Conservation (phyloP, 495 filamentous ascomycete genomes). For the Neohortaea acidophila region DNA sequence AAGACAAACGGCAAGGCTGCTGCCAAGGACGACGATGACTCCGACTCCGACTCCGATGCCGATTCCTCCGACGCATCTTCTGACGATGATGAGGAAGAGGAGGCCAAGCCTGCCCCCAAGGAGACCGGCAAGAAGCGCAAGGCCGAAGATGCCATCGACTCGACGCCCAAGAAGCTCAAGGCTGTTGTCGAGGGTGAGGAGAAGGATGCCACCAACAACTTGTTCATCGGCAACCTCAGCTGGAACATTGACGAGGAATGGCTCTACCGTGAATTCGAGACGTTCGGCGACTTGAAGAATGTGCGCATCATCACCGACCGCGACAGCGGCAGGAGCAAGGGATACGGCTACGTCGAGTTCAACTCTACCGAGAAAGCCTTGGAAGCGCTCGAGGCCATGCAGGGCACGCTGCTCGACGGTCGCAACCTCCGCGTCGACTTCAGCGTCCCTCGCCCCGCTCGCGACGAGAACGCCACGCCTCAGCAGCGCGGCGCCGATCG, state of each 20-base stretch:
- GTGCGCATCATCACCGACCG: conserved; percentile 74
- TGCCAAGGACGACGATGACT: conserved; percentile 21
- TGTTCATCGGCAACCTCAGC: conserved; percentile 87
- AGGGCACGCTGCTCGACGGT: conserved; percentile 65
- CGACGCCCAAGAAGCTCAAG: conserved; percentile 74
- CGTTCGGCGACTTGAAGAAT: conserved; percentile 60
- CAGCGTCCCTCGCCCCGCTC: conserved; percentile 50
- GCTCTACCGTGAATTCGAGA: conserved; percentile 73
- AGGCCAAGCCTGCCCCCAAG: conserved; percentile 29
- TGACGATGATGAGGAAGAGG: conserved; percentile 37
- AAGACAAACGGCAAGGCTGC: neutral
- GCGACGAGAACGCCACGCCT: conserved; percentile 3
- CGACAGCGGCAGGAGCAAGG: conserved; percentile 69
- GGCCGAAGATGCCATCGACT: conserved; percentile 50
- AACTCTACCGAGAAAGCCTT: conserved; percentile 48
- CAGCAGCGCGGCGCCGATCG: conserved; percentile 44
- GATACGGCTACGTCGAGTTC: conserved; percentile 96
- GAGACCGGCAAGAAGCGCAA: conserved; percentile 70
- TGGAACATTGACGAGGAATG: conserved; percentile 92
- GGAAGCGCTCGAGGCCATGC: conserved; percentile 67
- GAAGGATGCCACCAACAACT: conserved; percentile 46
- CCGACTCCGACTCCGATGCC: too few species aligned
- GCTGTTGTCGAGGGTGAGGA: conserved; percentile 33
- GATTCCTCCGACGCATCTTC: conserved; percentile 9
- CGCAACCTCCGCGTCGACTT: conserved; percentile 84